These are phyloP conservation scores for Penicillium fimorum DNA, from an alignment of 495 filamentous ascomycete species.

Conservation along the genomic window DNA sequence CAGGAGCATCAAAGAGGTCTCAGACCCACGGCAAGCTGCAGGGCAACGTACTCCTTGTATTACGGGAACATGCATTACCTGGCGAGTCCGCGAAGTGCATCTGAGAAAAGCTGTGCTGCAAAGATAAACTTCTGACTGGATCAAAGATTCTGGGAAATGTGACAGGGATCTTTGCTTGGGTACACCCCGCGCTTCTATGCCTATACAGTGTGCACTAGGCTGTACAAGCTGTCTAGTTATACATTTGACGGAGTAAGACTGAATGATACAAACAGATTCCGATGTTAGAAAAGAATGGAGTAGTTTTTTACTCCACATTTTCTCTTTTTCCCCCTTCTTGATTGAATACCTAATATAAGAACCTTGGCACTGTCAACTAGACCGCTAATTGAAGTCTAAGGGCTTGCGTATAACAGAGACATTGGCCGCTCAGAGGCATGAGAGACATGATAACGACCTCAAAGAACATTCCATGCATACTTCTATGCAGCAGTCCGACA, in stretches of 20 bases:
- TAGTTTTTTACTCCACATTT: background rate
- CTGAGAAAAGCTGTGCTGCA: constrained; percentile 11
- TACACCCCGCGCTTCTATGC: background rate
- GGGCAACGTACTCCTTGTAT: constrained; percentile 32
- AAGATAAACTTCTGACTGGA: constrained; percentile 28
- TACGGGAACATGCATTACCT: constrained; percentile 29
- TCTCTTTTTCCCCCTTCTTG: background rate
- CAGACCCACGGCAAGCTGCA: constrained; percentile 42
- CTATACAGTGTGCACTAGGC: background rate
- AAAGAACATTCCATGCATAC: constrained; percentile 42
- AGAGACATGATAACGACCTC: constrained; percentile 5
- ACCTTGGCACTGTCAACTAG: background rate
- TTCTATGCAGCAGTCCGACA: constrained; percentile 39
- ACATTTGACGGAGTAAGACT: background rate
- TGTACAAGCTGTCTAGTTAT: background rate
- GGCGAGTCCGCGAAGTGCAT: constrained; percentile 21
- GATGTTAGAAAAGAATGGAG: background rate
- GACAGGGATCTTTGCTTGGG: background rate
- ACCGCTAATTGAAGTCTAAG: constrained; percentile 16
- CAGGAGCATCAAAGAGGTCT: constrained; percentile 37
- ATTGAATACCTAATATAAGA: background rate
- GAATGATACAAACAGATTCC: background rate
- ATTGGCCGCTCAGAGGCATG: background rate
- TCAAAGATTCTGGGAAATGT: constrained; percentile 13
- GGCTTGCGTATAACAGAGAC: constrained; percentile 7